phyloP scores from a whole-genome alignment of 805 yeast genomes.

The Ogataea ganodermae region DNA sequence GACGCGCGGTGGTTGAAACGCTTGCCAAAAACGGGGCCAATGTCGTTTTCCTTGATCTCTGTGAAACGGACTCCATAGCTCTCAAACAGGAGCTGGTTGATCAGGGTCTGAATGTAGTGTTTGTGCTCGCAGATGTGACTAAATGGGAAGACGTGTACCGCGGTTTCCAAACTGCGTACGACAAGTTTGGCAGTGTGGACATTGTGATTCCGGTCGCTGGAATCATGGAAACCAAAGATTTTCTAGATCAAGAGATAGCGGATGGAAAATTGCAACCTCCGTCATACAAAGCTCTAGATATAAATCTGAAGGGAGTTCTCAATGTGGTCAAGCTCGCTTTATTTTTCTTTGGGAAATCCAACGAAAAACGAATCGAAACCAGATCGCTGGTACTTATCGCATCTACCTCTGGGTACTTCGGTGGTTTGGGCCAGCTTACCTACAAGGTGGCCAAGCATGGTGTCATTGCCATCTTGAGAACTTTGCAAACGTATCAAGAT shows the following conservation, averaged over 20 bases:
- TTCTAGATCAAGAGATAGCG: background rate
- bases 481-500: background rate
- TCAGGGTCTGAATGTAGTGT: background rate
- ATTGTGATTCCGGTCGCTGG: slow-evolving; percentile 1
- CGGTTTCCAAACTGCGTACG: background rate
- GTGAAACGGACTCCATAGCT: background rate
- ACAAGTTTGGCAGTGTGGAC: background rate
- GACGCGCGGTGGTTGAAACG: background rate
- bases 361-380: background rate
- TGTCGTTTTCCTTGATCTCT: background rate
- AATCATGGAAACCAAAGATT: background rate
- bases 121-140: background rate
- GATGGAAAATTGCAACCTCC: background rate
- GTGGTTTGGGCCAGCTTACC: background rate
- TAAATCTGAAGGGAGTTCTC: background rate
- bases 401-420: slow-evolving; percentile 1
- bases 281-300: background rate
- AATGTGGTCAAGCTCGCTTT: background rate
- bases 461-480: background rate
- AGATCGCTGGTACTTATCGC: background rate
- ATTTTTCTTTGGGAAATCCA: background rate
- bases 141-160: background rate
- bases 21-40: background rate
- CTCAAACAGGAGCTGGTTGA: background rate
- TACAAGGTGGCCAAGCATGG: slow-evolving; percentile 1